Evolutionary conservation across 441 rosid genomes (phyloP), one percentile per base, ranked within the genome.

Genomic region (Francoa sonchifolia): DNA sequence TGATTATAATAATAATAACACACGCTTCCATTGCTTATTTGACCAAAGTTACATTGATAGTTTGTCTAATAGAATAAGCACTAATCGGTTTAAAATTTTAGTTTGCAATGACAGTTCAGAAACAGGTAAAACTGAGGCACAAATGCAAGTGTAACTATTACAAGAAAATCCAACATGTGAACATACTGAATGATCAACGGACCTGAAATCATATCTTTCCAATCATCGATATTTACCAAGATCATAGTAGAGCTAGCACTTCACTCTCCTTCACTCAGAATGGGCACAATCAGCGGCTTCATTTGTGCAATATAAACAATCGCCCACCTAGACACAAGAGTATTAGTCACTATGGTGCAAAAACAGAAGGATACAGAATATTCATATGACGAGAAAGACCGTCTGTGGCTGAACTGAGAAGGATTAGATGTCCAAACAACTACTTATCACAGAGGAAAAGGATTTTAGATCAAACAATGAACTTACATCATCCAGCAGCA

Each of bases 401-500:
- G n/a, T n/a, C n/a, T n/a, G n/a, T n/a, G n/a, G n/a, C n/a, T n/a
- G n/a, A n/a, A n/a, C n/a, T n/a, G n/a, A n/a, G n/a, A n/a, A n/a
- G n/a, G n/a, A n/a, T n/a, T n/a, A n/a, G n/a, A n/a, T n/a, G n/a
- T n/a, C n/a, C n/a, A n/a, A n/a, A n/a, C n/a, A n/a, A n/a, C n/a
- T n/a, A n/a, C n/a, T n/a, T n/a, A n/a, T n/a, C n/a, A n/a, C n/a
- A n/a, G n/a, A n/a, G n/a, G n/a, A 8, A 18, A 22, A 12, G 16
- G n/a, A 28, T 36, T 19, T 6, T 2, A 15, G 23, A 23, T 42
- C 11, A 23, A 60, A 13, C 9, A 32, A 37, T 37, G 66, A n/a
- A 67, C 94, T 76, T 74, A 90, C 99, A 90, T 90, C 96, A 90
- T 86, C 99, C 99, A 86, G 60, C 99, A 90, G 58, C 95, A 82